phyloP scores from a whole-genome alignment of 2,329 filamentous ascomycete genomes.

The Ophiostoma tasmaniense region DNA sequence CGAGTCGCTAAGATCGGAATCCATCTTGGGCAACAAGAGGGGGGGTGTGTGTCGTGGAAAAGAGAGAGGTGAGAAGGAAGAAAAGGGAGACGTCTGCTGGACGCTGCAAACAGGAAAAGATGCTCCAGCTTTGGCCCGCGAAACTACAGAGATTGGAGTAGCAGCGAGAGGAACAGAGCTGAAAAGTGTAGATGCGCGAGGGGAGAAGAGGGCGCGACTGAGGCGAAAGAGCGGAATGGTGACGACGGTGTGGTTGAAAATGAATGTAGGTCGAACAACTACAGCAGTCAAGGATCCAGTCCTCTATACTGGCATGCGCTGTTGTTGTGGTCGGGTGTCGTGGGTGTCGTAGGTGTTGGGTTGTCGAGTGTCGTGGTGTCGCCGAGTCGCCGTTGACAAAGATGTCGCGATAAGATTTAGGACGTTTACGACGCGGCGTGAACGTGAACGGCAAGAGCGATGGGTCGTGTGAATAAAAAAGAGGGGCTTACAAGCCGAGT shows the following conservation, averaged over 20 bases:
- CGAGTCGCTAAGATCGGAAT: conserved; percentile 53
- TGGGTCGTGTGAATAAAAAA: neutral
- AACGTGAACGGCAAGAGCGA: neutral
- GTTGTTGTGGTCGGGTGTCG: neutral
- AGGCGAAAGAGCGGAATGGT: neutral
- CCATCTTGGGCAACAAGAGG: conserved; percentile 33
- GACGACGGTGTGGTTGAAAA: neutral
- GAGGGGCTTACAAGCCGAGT: conserved; percentile 10
- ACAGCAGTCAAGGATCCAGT: conserved; percentile 17
- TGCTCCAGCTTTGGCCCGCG: neutral
- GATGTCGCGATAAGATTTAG: neutral
- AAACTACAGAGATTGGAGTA: neutral
- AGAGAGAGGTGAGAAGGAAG: neutral
- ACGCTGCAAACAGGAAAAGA: neutral
- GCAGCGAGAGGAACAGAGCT: neutral
- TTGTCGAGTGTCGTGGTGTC: neutral
- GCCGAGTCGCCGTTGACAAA: neutral
- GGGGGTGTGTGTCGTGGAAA: neutral
- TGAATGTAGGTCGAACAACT: neutral
- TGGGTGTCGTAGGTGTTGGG: neutral
- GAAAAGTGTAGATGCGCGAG: neutral
- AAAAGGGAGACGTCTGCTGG: neutral
- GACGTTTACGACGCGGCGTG: neutral
- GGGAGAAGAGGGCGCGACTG: neutral
- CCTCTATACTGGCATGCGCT: conserved; percentile 8